Base-by-base conservation (phyloP, 2,329 filamentous ascomycete genomes). In the Phyllosticta paracitricarpa region DNA sequence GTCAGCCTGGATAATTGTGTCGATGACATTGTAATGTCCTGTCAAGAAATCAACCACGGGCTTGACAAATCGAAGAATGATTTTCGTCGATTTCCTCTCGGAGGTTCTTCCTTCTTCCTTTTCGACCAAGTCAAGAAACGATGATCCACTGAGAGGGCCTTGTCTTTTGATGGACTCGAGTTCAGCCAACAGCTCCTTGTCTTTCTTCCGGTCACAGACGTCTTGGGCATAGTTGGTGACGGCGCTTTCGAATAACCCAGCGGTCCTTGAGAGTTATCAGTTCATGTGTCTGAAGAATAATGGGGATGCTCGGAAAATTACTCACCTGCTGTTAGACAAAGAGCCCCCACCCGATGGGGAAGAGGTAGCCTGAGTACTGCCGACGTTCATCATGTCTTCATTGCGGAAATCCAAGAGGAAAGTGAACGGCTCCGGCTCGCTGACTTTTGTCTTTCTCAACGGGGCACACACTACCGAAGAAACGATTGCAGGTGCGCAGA, bases 1-100 rank as follows among this genome's bases (percentile, higher is more conserved):
- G 51, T 64, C 62, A 2, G 63, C 63, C 33, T 63, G 62, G 52
- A 51, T 30, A 5, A 58, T 26, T 17, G 56, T 58, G 14, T 62
- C 57, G n/a, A 62, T 24, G 4, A 62, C 54, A 19, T 33, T 26
- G 28, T 57, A 58, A 17, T 62, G 59, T 19, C 54, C 56, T 1
- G 17, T 55, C 56, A 56, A 19, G 17, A 56, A 28, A 7, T 40
- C 33, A 14, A 62, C 19, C 3, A 62, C 56, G 3, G 61, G 56
- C 12, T 17, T 10, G 4, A 57, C 56, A 22, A 55, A 9, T 56
- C 56, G 22, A 12, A 26, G n/a, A 22, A 57, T 19, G 2, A 24
- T 25, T 14, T 24, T 35, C 5, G 12, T 26, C 2, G 56, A 26
- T 17, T 22, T 22, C 10, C n/a, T 25, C 12, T 48, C 33, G 2